Evolutionary conservation across 129 eudicot genomes (phyloP), one percentile per base, ranked within the genome.

Genomic region (Kitagawia praeruptora): DNA sequence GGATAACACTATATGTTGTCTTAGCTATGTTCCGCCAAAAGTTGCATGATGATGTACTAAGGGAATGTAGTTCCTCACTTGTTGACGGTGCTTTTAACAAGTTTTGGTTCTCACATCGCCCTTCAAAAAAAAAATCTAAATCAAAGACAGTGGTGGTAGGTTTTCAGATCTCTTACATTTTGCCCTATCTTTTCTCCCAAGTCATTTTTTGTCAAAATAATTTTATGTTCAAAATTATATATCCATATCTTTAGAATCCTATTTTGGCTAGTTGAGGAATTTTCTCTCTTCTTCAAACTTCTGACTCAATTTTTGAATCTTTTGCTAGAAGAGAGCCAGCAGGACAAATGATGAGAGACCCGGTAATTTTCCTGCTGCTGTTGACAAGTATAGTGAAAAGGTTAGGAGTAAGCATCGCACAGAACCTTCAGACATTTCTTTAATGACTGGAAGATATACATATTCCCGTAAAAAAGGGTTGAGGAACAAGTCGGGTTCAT

Each of bases 11-110:
- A 63, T 82, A 80, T 79, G 85, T 82, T 77, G 82, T 79, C 61
- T 76, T 92, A 88, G 90, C 96, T 71, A 85, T 86, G 45, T 92
- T 81, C 86, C 88, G 93, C 70, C 91, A 84, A 72, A 92, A 84
- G 88, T 82, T 95, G 82, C 96, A 92, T 80, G 91, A 95, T 70
- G 83, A 81, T 80, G 88, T 92, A 74, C 85, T 89, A 40, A 85
- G 87, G 63, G 89, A 89, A 64, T 92, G 89, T 85, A 86, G 81
- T 75, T 73, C 86, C 15, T 81, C 78, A 79, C 82, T 83, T 80
- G 16, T 89, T 81, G 85, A 81, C 54, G 86, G 88, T 85, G 85
- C 84, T 44, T 75, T 89, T 73, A 64, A 78, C 63, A 77, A 84
- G 81, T 82, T 81, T 83, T 80, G 84, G 77, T 70, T 46, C 61